Percentiles rank a stretch among this genome's conserved stretches.
Evolutionary conservation across 768 basidiomycete species (phyloP).

Genomic region (Tremella fuciformis): DNA sequence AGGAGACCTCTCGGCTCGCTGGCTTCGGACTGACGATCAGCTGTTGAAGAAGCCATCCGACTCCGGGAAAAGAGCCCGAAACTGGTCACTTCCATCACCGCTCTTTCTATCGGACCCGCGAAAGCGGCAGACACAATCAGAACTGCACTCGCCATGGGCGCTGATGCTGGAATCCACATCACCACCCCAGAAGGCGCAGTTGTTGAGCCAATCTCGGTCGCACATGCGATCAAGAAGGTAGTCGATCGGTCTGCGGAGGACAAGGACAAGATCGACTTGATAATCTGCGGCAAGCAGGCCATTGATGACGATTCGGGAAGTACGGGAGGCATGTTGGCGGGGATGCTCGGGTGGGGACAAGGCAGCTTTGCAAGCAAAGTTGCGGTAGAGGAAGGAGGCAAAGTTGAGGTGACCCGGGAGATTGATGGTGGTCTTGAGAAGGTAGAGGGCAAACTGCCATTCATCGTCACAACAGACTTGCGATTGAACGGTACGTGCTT

Average conservation of each 20-base stretch:
- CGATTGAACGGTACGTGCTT: conserved; percentile 66
- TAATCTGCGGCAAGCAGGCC: conserved; percentile 96
- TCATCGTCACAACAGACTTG: conserved; percentile 88
- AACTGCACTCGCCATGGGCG: conserved; percentile 96
- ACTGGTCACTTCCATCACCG: conserved; percentile 76
- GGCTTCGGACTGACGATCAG: conserved; percentile 54
- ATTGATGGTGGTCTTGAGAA: conserved; percentile 92
- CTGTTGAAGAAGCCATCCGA: conserved; percentile 94
- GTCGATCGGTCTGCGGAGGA: conserved; percentile 57
- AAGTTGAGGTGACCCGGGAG: conserved; percentile 75
- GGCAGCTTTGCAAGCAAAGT: conserved; percentile 88
- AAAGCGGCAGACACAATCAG: conserved; percentile 87
- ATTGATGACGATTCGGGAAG: conserved; percentile 96
- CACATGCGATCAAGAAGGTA: conserved; percentile 74
- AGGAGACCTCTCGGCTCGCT: background rate
- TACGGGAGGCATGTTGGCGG: conserved; percentile 97
- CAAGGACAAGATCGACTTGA: conserved; percentile 67
- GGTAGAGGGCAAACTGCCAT: conserved; percentile 71
- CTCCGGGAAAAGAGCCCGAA: conserved; percentile 67
- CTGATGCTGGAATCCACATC: conserved; percentile 87
- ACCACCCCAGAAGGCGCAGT: conserved; percentile 71
- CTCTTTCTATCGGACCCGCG: conserved; percentile 88
- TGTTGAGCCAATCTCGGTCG: conserved; percentile 84
- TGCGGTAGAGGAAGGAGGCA: conserved; percentile 66
- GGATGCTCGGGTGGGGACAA: conserved; percentile 85